Evolutionary conservation across 2,329 filamentous ascomycete genomes (phyloP).

Genomic region (Leptographium lundbergii): DNA sequence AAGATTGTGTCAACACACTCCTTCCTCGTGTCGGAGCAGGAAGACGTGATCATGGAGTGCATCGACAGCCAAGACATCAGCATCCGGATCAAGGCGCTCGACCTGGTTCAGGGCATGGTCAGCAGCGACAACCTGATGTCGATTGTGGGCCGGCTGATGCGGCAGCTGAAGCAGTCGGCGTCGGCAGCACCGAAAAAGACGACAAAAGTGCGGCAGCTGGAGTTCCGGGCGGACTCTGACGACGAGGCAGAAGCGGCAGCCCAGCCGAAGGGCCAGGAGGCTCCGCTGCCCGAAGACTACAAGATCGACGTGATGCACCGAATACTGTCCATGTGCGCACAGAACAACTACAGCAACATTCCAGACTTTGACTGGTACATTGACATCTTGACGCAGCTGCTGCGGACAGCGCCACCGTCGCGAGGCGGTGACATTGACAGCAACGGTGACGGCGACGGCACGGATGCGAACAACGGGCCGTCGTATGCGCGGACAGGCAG

Average conservation of each 20-base stretch:
- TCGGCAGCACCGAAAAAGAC: constrained; percentile 28
- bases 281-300: constrained; percentile 75
- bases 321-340: constrained; percentile 80
- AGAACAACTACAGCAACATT: constrained; percentile 75
- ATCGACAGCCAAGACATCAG: constrained; percentile 94
- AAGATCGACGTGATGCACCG: constrained; percentile 67
- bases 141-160: constrained; percentile 77
- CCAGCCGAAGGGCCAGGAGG: constrained; percentile 27
- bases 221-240: constrained; percentile 33
- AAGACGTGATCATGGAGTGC: constrained; percentile 92
- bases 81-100: constrained; percentile 83
- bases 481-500: neutral
- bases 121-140: constrained; percentile 71
- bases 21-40: constrained; percentile 77
- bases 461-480: constrained; percentile 22
- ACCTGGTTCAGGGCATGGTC: constrained; percentile 89
- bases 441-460: constrained; percentile 26
- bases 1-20: constrained; percentile 86
- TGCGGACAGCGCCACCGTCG: constrained; percentile 53
- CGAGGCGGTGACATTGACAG: constrained; percentile 26
- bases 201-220: constrained; percentile 31
- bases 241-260: constrained; percentile 33
- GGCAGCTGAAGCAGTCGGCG: constrained; percentile 63
- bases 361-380: constrained; percentile 97
- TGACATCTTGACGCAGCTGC: constrained; percentile 73